Base-by-base conservation (phyloP, 169 alveolate species). In the Toxoplasma gondii region DNA sequence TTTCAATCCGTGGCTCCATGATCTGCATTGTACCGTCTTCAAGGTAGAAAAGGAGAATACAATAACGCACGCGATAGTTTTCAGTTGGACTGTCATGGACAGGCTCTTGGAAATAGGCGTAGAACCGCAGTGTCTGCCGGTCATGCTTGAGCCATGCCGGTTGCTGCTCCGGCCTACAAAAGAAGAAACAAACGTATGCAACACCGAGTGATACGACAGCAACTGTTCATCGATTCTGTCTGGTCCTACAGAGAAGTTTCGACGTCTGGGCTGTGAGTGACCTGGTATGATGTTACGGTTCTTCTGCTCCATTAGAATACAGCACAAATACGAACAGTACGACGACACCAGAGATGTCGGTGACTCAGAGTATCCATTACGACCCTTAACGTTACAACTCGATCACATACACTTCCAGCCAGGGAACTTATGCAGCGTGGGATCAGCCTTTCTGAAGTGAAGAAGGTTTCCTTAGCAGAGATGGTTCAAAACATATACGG, bases 61-160 rank as follows among this genome's bases (percentile, higher is more conserved):
- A 97, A 91, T 96, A 96, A n/a, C 99, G 95, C 58, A 97, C 96
- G 70, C 99, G 91, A 94, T 93, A 97, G 93, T 98, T 98, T 93
- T 98, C 99, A 91, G 93, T 93, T 0, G 98, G 97, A 90, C 95
- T 95, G 92, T 97, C 98, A 64, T 95, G 97, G 45, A 98, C 98
- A 36, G 98, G 97, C 95, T 98, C 98, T 96, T 96, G 96, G 96
- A 97, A 98, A 88, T 97, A 98, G 41, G 97, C 98, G 88, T 92
- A 93, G 95, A 98, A 98, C 91, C 97, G 96, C 49, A 98, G 95
- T 9, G 97, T 98, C 91, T 97, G 96, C 87, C 97, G 95, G 90
- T 98, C 99, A 92, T 98, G 97, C 93, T 97, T 97, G 70, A 98
- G 97, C 98, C 99, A 98, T 86, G 97, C 96, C n/a, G 99, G 99